Evolutionary conservation across 768 basidiomycete species (phyloP).

Genomic region (Phaeotremella fagi): DNA sequence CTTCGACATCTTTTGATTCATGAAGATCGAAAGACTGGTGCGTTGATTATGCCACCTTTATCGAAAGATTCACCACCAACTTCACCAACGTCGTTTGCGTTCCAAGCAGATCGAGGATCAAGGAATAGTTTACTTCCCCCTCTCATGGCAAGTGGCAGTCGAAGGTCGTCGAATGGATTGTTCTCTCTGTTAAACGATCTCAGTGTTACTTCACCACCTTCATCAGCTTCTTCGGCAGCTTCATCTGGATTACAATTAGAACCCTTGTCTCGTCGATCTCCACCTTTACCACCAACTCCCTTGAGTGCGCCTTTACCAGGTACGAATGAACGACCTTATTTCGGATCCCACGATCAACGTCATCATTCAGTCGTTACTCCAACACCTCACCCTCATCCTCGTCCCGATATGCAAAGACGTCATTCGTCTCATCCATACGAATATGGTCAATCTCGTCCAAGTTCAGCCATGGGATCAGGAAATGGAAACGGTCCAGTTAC

Average conservation of each 20-base stretch:
- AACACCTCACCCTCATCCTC: neutral
- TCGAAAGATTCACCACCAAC: constrained; percentile 4
- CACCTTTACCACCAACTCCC: neutral
- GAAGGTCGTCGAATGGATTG: constrained; percentile 10
- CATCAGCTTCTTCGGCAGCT: constrained; percentile 12
- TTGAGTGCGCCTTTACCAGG: neutral
- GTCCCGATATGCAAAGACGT: constrained; percentile 26
- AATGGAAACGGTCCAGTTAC: constrained; percentile 11
- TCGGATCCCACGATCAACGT: neutral
- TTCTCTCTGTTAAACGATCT: constrained; percentile 22
- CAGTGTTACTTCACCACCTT: constrained; percentile 2
- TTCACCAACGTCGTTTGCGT: constrained; percentile 8
- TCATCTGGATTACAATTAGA: neutral
- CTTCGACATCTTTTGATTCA: constrained; percentile 33
- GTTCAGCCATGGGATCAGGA: constrained; percentile 4
- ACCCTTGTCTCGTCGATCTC: neutral
- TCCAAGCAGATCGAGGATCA: too few relatives aligned
- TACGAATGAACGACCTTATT: neutral
- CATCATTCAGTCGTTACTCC: constrained; percentile 2
- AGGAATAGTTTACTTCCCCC: too few relatives aligned
- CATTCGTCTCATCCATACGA: constrained; percentile 37
- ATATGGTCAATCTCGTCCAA: constrained; percentile 4
- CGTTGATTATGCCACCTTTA: constrained; percentile 8
- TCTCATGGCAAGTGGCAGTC: neutral
- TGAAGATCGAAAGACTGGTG: constrained; percentile 23